Conservation (phyloP, 1,284 basidiomycete genomes). For the Schizophyllum amplum region DNA sequence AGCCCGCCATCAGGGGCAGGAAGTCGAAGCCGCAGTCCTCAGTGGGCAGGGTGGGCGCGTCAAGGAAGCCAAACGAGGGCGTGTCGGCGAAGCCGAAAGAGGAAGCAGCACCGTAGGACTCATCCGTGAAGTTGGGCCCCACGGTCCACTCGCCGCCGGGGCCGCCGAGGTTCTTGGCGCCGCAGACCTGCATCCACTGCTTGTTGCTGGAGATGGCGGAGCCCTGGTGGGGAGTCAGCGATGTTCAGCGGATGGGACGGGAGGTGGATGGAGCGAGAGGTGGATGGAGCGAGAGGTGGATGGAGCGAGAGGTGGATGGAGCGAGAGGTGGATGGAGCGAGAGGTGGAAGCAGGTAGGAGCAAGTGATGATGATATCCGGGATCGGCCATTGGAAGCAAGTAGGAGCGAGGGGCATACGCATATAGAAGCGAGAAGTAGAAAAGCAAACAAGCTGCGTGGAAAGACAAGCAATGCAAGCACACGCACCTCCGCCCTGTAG, state of each 20-base stretch:
- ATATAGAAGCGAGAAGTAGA: too few relatives aligned
- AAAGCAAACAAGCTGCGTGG: neutral
- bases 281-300: too few relatives aligned
- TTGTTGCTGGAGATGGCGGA: constrained; percentile 60
- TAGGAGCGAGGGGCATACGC: too few relatives aligned
- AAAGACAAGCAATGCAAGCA: neutral
- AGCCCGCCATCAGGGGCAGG: neutral
- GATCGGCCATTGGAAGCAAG: too few relatives aligned
- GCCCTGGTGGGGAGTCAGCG: constrained; percentile 28
- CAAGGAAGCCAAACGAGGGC: constrained; percentile 23
- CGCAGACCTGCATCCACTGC: constrained; percentile 59
- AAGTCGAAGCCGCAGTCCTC: neutral
- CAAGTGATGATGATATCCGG: too few relatives aligned
- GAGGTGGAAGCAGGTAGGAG: too few relatives aligned
- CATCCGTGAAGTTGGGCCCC: neutral
- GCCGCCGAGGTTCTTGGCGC: constrained; percentile 17
- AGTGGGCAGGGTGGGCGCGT: too few relatives aligned
- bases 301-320: too few relatives aligned
- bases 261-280: too few relatives aligned
- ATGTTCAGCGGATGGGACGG: constrained; percentile 1
- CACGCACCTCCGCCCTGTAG: constrained; percentile 60
- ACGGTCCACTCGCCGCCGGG: neutral
- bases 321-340: too few relatives aligned
- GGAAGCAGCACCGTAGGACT: constrained; percentile 5
- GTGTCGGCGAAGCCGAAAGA: constrained; percentile 26